Percentiles rank a stretch among this genome's conserved stretches.
phyloP scores from a whole-genome alignment of 2,329 filamentous ascomycete species.

The Talaromyces sp. region DNA sequence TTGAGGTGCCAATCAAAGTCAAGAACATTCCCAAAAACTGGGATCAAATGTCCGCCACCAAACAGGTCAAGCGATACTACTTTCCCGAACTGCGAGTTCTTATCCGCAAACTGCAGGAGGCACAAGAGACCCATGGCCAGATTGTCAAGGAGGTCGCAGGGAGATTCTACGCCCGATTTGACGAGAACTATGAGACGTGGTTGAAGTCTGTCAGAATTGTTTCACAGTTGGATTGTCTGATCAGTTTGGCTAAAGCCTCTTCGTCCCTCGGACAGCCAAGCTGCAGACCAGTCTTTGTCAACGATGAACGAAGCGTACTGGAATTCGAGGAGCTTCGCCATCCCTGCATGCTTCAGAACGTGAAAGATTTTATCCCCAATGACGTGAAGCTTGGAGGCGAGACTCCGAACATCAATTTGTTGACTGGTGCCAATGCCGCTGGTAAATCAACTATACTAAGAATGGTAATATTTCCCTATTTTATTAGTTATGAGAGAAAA shows the following conservation, averaged over 20 bases:
- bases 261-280: constrained; percentile 76
- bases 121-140: constrained; percentile 87
- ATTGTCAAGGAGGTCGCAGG: constrained; percentile 80
- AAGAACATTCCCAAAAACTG: constrained; percentile 79
- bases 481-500: background rate
- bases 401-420: constrained; percentile 74
- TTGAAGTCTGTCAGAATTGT: constrained; percentile 83
- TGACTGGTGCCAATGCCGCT: constrained; percentile 94
- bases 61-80: constrained; percentile 88
- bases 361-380: constrained; percentile 94
- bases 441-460: constrained; percentile 94
- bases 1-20: constrained; percentile 79
- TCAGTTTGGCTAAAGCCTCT: constrained; percentile 87
- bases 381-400: constrained; percentile 81
- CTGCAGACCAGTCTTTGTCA: constrained; percentile 82
- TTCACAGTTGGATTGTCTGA: constrained; percentile 88
- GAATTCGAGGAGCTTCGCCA: constrained; percentile 90
- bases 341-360: constrained; percentile 85
- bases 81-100: constrained; percentile 75
- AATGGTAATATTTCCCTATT: constrained; percentile 57
- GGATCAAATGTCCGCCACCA: constrained; percentile 95
- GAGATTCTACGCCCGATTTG: constrained; percentile 82
- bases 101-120: constrained; percentile 84
- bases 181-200: constrained; percentile 80
- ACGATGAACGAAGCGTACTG: constrained; percentile 78